Evolutionary conservation across 2,329 filamentous ascomycete genomes (phyloP), one percentile per base, ranked within the genome.

Genomic region (Claviceps pazoutovae): DNA sequence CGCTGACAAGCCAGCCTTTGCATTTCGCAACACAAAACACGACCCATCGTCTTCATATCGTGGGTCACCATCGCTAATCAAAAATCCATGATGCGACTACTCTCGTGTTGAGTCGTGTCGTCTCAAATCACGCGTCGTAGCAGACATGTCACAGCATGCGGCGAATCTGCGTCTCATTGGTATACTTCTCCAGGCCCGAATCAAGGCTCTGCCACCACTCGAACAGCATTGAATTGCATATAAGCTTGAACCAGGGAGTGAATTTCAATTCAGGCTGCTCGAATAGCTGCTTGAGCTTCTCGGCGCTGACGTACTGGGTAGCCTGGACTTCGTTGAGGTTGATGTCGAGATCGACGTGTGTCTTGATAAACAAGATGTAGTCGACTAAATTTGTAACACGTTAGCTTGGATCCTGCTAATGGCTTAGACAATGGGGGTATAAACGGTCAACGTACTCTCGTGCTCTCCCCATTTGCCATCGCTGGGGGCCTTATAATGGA

Each of bases 401-500:
- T 49, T 17, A 49, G 48, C 48, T 42, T 4, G 3, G 36, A 6
- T 16, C 14, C 19, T 39, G 8, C 8, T 6, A 8, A n/a, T 17
- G 23, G 1, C 19, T 26, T 44, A n/a, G 6, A 34, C 21, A 2
- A 16, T 14, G 3, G 2, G 9, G 19, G 21, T 23, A 17, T 7
- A 16, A 41, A 37, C 30, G 38, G 9, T 13, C 36, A 14, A 74
- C 86, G 71, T 74, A 95, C 89, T 90, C 74, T 98, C 93, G 66
- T 98, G 93, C 73, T 98, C 93, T 60, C 93, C 93, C 93, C 93
- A 98, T 73, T 95, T 91, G 52, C 93, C 93, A 63, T 97, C 86
- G 66, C 90, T 95, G 4, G 93, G 88, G 17, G 93, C 93, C 73
- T 93, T 93, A 75, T 98, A 98, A 73, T 98, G 93, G 66, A 98